phyloP scores from a whole-genome alignment of 805 yeast species.

The Lachancea kluyveri region DNA sequence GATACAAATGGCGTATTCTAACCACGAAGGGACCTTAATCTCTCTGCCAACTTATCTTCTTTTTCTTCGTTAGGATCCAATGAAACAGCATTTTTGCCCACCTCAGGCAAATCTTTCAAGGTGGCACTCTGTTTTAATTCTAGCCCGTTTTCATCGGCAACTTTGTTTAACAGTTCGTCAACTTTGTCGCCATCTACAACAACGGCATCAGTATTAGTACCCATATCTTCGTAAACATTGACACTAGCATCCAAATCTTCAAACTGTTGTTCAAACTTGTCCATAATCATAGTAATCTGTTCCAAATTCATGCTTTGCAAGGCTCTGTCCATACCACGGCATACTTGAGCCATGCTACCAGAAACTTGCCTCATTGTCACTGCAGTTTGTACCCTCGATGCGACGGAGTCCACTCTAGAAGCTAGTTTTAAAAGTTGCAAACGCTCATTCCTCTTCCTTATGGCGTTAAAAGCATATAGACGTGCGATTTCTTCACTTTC shows the following conservation, averaged over 20 bases:
- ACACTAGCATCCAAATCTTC: conserved; percentile 94
- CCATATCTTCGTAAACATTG: conserved; percentile 86
- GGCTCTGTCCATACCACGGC: conserved; percentile 94
- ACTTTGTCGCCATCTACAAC: conserved; percentile 94
- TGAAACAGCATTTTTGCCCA: conserved; percentile 44
- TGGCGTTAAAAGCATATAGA: conserved; percentile 92
- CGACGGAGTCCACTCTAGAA: conserved; percentile 91
- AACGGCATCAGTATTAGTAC: conserved; percentile 80
- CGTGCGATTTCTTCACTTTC: conserved; percentile 76
- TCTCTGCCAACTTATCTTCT: conserved; percentile 82
- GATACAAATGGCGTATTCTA: too few species aligned
- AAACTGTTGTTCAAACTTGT: conserved; percentile 91
- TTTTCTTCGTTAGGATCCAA: conserved; percentile 53
- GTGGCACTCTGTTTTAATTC: conserved; percentile 81
- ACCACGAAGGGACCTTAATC: conserved; percentile 77
- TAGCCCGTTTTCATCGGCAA: conserved; percentile 96
- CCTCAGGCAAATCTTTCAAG: conserved; percentile 43
- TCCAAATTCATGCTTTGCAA: conserved; percentile 93
- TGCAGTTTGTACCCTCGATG: conserved; percentile 93
- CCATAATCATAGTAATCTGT: conserved; percentile 90
- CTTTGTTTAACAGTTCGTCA: conserved; percentile 80
- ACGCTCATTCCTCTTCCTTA: conserved; percentile 83
- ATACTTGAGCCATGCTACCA: conserved; percentile 88
- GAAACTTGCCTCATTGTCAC: conserved; percentile 96
- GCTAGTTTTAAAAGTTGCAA: conserved; percentile 75